Evolutionary conservation across 2,329 filamentous ascomycete genomes (phyloP), one percentile per base, ranked within the genome.

Genomic region (Sordariomycetes sp.): DNA sequence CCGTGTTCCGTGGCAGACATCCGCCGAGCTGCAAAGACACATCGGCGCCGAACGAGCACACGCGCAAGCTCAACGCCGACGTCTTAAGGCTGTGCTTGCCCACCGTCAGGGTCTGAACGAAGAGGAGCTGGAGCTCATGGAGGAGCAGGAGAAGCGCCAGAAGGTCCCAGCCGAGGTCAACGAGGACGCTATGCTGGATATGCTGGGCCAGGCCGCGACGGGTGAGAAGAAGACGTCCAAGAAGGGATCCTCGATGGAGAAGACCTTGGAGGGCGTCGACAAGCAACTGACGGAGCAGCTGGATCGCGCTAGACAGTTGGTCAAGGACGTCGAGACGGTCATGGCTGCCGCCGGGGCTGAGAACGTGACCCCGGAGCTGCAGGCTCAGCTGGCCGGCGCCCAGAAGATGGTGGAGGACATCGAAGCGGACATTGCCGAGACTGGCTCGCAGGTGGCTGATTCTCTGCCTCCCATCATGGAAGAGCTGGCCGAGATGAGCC

Each of bases 1-100:
- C 18, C 50, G 62, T 5, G 66, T 84, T n/a, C 69, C 77, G 4
- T 93, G 76, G 76, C 21, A 55, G 20, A 76, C 64, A 16, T 59
- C 65, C 2, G 38, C 49, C 2, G 64, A 71, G 24, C 51, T 69
- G n/a, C 40, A 40, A 20, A 46, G 47, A 6, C 64, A 61, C 47
- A 62, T 68, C 44, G 35, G 39, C 21, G 46, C 48, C 32, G 46
- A 59, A 44, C 48, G 46, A 7, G 41, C 40, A 26, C 48, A 46
- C 3, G 58, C 53, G 16, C 38, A 52, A 8, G 25, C 39, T 28
- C 50, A 56, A 45, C 48, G 53, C 33, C 57, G 54, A 41, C 48
- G 55, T 16, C 55, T 59, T 35, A 55, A 57, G 56, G 54, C 55
- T 23, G 48, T 51, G 39, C 45, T 53, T 43, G 53, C 58, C 39